Evolutionary conservation across 352 stramenopile genomes (phyloP), one percentile per base, ranked within the genome.

Genomic region (Phytophthora rubi): DNA sequence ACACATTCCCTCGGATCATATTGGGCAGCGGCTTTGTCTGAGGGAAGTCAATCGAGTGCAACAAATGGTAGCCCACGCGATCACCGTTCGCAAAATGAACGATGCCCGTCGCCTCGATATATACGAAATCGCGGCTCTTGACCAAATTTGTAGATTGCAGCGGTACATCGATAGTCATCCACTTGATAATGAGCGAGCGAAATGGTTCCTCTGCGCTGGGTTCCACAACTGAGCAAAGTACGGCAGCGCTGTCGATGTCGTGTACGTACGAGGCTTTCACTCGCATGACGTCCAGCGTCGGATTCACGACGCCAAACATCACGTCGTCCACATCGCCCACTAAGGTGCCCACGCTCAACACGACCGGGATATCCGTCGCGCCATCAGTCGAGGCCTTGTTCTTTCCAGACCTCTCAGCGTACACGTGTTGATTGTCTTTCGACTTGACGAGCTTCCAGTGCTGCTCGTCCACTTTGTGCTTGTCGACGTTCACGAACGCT

Each of bases 121-220:
- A 66, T 15, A 66, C 59, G 13, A 42, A 66, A 33, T 66, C 59
- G 9, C 59, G 59, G 28, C 35, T 23, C 23, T 58, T 57, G 18
- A 66, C 49, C 2, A 75, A 49, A 35, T 60, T 70, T 3, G 32
- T 45, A 6, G 54, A 37, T 16, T 57, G 51, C 37, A 52, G 18
- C 9, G 56, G 67, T 21, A 48, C 3, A 5, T 37, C 59, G 42
- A 59, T 52, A 44, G 53, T 61, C 59, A 73, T 63, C 65, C 65
- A 73, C 65, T 73, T 73, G 53, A 73, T 56, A 35, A 58, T 51
- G 18, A 77, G 65, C 56, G 62, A 59, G 1, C 62, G 65, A 52
- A 84, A 84, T n/a, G 77, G 77, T 18, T 79, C 60, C 28, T 77
- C 70, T 6, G n/a, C 13, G n/a, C 68, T 83, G n/a, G 77, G 77